These are phyloP conservation scores for Fusarium ramigenum DNA, from an alignment of 2,329 filamentous ascomycete genomes.

Conservation along the genomic window DNA sequence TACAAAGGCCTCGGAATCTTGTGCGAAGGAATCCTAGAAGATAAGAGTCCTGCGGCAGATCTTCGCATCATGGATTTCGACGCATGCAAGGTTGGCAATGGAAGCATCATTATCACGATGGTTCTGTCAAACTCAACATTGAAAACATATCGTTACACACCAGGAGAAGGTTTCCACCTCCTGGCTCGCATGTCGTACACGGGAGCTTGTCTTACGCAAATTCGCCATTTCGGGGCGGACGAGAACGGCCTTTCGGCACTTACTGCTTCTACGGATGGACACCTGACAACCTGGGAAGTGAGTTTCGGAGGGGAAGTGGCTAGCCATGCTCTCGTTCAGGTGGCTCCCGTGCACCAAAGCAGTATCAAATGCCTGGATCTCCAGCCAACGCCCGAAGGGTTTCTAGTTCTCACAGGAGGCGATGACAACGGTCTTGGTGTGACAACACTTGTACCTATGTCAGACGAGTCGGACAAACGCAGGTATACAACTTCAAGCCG, in stretches of 20 bases:
- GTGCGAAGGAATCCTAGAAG: conserved; percentile 64
- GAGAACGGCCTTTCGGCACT: conserved; percentile 56
- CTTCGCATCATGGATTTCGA: conserved; percentile 86
- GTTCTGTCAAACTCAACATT: conserved; percentile 86
- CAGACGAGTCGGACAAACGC: conserved; percentile 18
- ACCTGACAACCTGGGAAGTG: conserved; percentile 57
- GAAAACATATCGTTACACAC: conserved; percentile 65
- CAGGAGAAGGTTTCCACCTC: conserved; percentile 55
- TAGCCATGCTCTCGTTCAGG: conserved; percentile 44
- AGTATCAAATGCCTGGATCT: conserved; percentile 75
- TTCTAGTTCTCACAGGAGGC: conserved; percentile 76
- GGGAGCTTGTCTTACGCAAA: conserved; percentile 79
- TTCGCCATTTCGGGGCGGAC: conserved; percentile 53
- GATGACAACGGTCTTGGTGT: conserved; percentile 86
- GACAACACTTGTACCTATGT: conserved; percentile 47
- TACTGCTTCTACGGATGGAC: conserved; percentile 84
- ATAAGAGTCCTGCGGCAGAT: conserved; percentile 66
- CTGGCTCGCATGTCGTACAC: conserved; percentile 69
- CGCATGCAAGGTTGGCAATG: conserved; percentile 48
- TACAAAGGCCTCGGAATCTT: conserved; percentile 63
- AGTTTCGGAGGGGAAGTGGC: conserved; percentile 1
- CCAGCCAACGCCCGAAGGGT: conserved; percentile 44
- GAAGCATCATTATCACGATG: conserved; percentile 70
- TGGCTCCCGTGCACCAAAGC: conserved; percentile 76
- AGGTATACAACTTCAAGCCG: conserved; percentile 39